Percentiles rank a stretch among this genome's conserved stretches.
Evolutionary conservation across 768 basidiomycete genomes (phyloP).

Genomic region (Pisolithus albus): DNA sequence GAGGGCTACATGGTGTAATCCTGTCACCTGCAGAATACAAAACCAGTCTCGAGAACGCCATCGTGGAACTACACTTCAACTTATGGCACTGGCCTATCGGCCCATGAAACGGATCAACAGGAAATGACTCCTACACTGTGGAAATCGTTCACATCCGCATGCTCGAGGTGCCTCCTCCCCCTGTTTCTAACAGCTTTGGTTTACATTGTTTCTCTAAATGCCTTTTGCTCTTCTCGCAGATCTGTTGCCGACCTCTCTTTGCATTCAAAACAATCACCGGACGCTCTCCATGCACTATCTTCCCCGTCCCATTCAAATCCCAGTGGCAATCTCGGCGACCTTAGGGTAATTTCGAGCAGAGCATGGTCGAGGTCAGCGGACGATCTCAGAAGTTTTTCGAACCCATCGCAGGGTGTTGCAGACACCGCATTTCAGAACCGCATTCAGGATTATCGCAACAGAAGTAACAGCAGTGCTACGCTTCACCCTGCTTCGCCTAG

Average conservation of each 20-base stretch:
- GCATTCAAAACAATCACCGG: slow-evolving; percentile 38
- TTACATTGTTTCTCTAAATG: neutral
- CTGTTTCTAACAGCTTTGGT: too few species aligned
- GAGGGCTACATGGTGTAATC: too few species aligned
- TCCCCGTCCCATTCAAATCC: slow-evolving; percentile 22
- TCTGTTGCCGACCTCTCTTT: slow-evolving; percentile 60
- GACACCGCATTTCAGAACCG: slow-evolving; percentile 51
- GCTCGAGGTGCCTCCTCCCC: too few species aligned
- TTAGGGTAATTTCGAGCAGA: slow-evolving; percentile 61
- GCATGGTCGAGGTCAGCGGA: slow-evolving; percentile 78
- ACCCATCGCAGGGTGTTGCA: slow-evolving; percentile 28
- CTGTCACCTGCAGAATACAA: too few species aligned
- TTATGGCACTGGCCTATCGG: too few species aligned
- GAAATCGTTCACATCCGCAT: too few species aligned
- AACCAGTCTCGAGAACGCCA: too few species aligned
- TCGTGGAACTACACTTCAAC: too few species aligned
- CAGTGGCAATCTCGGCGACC: slow-evolving; percentile 50
- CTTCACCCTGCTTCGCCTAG: slow-evolving; percentile 34
- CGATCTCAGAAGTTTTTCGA: slow-evolving; percentile 57
- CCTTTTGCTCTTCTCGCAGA: slow-evolving; percentile 32
- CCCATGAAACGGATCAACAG: too few species aligned
- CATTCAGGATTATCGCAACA: slow-evolving; percentile 58
- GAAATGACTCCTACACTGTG: too few species aligned
- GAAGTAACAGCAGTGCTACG: slow-evolving; percentile 52
- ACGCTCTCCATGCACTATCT: slow-evolving; percentile 31